These are phyloP conservation scores for Starmerella riodocensis DNA, from an alignment of 805 yeast genomes.

Conservation along the genomic window DNA sequence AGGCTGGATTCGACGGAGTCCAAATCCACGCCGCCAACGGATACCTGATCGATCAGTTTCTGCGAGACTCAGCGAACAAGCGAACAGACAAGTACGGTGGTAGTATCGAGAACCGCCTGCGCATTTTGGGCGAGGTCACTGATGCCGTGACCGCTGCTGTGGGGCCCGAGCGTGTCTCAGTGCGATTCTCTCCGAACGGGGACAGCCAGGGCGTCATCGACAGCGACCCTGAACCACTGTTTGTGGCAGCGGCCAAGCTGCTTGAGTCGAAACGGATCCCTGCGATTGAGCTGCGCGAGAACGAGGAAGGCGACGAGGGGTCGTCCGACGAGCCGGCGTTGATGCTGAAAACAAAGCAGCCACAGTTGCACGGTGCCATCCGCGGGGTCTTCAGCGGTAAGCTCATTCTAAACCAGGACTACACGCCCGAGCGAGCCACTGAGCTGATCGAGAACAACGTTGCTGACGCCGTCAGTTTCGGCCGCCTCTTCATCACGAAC, in stretches of 20 bases:
- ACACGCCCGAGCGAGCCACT: conserved; percentile 14
- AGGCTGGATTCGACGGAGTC: conserved; percentile 48
- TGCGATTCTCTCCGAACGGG: conserved; percentile 29
- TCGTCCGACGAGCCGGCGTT: too few species aligned
- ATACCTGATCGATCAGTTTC: conserved; percentile 38
- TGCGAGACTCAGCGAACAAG: conserved; percentile 34
- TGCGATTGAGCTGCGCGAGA: conserved; percentile 35
- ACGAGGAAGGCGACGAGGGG: conserved; percentile 26
- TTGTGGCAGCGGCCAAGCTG: conserved; percentile 24
- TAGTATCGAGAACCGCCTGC: conserved; percentile 40
- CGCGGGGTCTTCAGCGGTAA: conserved; percentile 16
- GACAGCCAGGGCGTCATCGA: conserved; percentile 24
- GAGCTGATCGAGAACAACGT: conserved; percentile 6
- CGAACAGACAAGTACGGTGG: conserved; percentile 56
- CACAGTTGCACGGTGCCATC: conserved; percentile 9
- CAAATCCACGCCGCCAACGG: conserved; percentile 59
- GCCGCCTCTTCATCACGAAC: conserved; percentile 36
- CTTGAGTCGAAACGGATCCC: conserved; percentile 32
- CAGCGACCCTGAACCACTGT: conserved; percentile 24
- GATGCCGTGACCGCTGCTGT: conserved; percentile 39
- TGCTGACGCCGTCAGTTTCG: conserved; percentile 31
- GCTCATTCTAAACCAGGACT: conserved; percentile 15
- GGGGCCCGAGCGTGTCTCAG: conserved; percentile 38
- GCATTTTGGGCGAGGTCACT: conserved; percentile 39
- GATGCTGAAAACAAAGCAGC: conserved; percentile 7